Evolutionary conservation across 805 yeast species (phyloP).

Genomic region (Starmera dryadoides): DNA sequence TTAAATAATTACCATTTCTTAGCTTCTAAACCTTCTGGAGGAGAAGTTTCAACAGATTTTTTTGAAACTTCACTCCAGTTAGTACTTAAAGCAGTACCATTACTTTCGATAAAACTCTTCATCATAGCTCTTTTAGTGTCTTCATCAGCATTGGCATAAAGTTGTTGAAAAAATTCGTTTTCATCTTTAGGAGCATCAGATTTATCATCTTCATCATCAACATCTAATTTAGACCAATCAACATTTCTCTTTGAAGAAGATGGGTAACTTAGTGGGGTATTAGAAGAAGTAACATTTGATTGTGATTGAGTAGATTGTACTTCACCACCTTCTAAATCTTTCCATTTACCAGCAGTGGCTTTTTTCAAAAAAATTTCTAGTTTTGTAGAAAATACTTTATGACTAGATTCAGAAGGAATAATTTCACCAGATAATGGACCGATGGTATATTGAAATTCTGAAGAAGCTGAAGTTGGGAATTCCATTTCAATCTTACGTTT

Average conservation of each 20-base stretch:
- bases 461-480: constrained; percentile 40
- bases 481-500: constrained; percentile 29
- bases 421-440: constrained; percentile 49
- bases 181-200: constrained; percentile 41
- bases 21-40: constrained; percentile 19
- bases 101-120: constrained; percentile 90
- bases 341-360: constrained; percentile 42
- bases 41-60: constrained; percentile 35
- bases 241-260: constrained; percentile 52
- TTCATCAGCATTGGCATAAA: constrained; percentile 76
- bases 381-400: constrained; percentile 60
- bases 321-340: constrained; percentile 27
- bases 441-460: constrained; percentile 52
- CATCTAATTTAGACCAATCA: constrained; percentile 62
- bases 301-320: constrained; percentile 4
- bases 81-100: constrained; percentile 90
- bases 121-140: constrained; percentile 92
- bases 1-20: constrained; percentile 9
- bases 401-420: constrained; percentile 35
- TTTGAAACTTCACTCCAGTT: constrained; percentile 84
- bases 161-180: constrained; percentile 63
- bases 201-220: constrained; percentile 37
- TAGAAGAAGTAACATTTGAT: constrained; percentile 1
- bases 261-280: constrained; percentile 35
- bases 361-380: constrained; percentile 63